Evolutionary conservation across 2,329 filamentous ascomycete species (phyloP).

Genomic region (Ilyonectria destructans): DNA sequence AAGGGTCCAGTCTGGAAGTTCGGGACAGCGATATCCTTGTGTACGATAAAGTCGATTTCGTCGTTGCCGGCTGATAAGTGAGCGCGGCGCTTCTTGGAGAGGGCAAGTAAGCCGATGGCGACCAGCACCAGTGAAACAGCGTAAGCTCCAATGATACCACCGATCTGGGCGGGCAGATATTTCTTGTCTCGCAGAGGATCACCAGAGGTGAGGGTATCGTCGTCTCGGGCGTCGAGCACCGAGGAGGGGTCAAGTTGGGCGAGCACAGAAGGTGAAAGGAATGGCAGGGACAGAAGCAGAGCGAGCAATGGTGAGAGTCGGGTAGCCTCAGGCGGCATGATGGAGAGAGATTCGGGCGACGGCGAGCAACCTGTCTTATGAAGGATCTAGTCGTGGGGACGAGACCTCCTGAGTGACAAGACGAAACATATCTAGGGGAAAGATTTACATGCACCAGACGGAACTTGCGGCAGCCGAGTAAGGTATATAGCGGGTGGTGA

Average conservation of each 20-base stretch:
- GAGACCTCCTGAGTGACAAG: slow-evolving; percentile 62
- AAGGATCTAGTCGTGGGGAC: slow-evolving; percentile 54
- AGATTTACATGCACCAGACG: slow-evolving; percentile 62
- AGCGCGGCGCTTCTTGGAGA: slow-evolving; percentile 71
- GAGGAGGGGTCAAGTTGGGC: slow-evolving; percentile 51
- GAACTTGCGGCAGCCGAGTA: slow-evolving; percentile 60
- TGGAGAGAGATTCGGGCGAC: slow-evolving; percentile 52
- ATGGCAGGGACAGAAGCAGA: slow-evolving; percentile 49
- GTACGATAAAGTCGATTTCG: slow-evolving; percentile 62
- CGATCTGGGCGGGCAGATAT: slow-evolving; percentile 86
- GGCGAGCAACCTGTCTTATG: slow-evolving; percentile 50
- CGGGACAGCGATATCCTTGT: slow-evolving; percentile 43
- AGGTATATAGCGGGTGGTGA: slow-evolving; percentile 74
- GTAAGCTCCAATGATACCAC: slow-evolving; percentile 89
- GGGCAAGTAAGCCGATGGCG: slow-evolving; percentile 75
- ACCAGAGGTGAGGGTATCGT: slow-evolving; percentile 72
- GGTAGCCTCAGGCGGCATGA: slow-evolving; percentile 57
- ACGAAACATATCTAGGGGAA: slow-evolving; percentile 68
- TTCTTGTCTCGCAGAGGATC: slow-evolving; percentile 73
- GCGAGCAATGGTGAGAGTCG: slow-evolving; percentile 48
- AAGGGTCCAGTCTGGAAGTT: slow-evolving; percentile 42
- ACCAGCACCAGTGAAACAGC: slow-evolving; percentile 83
- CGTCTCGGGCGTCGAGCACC: slow-evolving; percentile 47
- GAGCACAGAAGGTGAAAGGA: slow-evolving; percentile 49
- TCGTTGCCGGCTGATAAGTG: slow-evolving; percentile 69